These are phyloP conservation scores for Pleurotus citrinopileatus DNA, from an alignment of 768 basidiomycete species.

Conservation along the genomic window DNA sequence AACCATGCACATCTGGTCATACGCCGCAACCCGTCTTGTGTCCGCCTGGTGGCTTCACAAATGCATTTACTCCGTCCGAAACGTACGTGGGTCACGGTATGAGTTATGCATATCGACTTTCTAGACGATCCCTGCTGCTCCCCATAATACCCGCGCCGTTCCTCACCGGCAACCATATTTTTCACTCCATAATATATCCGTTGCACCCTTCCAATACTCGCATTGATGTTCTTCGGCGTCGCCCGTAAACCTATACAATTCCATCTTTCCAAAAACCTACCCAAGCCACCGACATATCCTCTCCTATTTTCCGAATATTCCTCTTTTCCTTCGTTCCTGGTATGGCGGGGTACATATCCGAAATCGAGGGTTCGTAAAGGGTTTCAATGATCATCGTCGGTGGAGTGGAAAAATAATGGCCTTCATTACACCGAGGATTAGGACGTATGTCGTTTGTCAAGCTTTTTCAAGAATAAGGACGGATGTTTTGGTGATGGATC, in stretches of 20 bases:
- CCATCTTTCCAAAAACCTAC: not conserved
- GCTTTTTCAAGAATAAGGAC: not conserved
- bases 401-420: constrained; percentile 9
- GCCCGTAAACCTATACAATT: not conserved
- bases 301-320: constrained; percentile 10
- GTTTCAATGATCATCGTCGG: not conserved
- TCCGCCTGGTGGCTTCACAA: not conserved
- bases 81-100: not conserved
- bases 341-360: not conserved
- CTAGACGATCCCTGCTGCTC: not conserved
- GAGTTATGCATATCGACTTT: not conserved
- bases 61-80: constrained; percentile 1
- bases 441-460: constrained; percentile 9
- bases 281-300: constrained; percentile 8
- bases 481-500: constrained; percentile 1
- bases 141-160: too few relatives aligned
- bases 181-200: not conserved
- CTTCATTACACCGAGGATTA: constrained; percentile 10
- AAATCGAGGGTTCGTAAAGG: not conserved
- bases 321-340: constrained; percentile 9
- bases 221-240: not conserved
- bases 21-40: not conserved
- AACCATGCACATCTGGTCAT: not conserved
- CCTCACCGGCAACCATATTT: not conserved
- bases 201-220: not conserved